Evolutionary conservation across 345 rosid genomes (phyloP).

Genomic region (Lepidium sativum): DNA sequence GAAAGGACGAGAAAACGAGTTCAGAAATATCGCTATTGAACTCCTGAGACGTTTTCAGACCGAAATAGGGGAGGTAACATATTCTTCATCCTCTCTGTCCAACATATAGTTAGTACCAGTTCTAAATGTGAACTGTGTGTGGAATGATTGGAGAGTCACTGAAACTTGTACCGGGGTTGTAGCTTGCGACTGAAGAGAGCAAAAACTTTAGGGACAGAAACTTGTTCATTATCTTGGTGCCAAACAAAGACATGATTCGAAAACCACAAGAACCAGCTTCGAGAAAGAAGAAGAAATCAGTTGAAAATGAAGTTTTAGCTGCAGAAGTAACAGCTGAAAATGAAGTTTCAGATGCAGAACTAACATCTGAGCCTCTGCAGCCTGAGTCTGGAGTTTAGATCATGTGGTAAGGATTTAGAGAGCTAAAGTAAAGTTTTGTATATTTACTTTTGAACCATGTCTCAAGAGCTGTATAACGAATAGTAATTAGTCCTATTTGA

Average conservation of each 20-base stretch:
- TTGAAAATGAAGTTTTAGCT: slow-evolving; percentile 45
- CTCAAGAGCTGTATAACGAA: slow-evolving; percentile 15
- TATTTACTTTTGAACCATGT: slow-evolving; percentile 11
- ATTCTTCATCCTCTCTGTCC: not conserved
- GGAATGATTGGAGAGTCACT: not conserved
- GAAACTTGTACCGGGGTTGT: slow-evolving; percentile 6
- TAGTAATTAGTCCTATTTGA: slow-evolving; percentile 16
- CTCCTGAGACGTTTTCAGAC: slow-evolving; percentile 77
- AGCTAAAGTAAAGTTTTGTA: slow-evolving; percentile 27
- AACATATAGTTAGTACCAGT: not conserved
- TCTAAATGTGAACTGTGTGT: not conserved
- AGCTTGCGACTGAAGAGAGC: slow-evolving; percentile 90
- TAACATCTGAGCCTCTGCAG: not conserved
- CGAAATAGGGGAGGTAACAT: slow-evolving; percentile 80
- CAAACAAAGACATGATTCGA: slow-evolving; percentile 60
- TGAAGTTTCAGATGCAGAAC: not conserved
- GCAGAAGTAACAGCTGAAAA: slow-evolving; percentile 19
- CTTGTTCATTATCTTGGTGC: slow-evolving; percentile 68
- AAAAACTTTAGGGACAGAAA: slow-evolving; percentile 70
- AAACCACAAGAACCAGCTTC: slow-evolving; percentile 61
- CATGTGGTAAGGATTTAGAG: not conserved
- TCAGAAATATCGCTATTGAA: slow-evolving; percentile 80
- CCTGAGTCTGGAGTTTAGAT: not conserved
- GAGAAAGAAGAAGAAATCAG: slow-evolving; percentile 49
- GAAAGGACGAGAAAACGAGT: slow-evolving; percentile 91